Conservation (phyloP, 148 eudicot species). For the Rhododendron ovatum region DNA sequence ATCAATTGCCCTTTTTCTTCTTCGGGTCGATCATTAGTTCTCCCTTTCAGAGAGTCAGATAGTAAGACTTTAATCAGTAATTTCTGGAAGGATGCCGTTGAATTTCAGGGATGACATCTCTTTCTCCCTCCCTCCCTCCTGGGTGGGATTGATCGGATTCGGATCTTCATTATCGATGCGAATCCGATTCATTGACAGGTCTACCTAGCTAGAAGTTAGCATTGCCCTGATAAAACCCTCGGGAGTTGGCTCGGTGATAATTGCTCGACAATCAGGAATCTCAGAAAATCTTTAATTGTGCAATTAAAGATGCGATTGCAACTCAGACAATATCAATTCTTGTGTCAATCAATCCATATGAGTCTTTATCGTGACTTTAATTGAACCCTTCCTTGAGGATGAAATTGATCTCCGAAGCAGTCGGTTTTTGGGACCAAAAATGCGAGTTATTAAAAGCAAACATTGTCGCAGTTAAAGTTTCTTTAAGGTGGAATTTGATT, state of each 20-base stretch:
- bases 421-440: no score
- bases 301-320: no score
- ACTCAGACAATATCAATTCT: background rate
- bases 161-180: no score
- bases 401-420: background rate
- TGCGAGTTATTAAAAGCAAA: background rate
- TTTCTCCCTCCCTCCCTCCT: no score
- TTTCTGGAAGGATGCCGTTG: background rate
- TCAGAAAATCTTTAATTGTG: no score
- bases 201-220: background rate
- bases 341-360: background rate
- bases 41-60: no score
- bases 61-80: no score
- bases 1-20: no score
- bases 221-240: background rate
- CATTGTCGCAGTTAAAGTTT: background rate
- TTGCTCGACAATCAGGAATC: background rate
- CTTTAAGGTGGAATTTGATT: background rate
- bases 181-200: no score
- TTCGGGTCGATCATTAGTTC: no score
- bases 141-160: background rate
- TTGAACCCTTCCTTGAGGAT: background rate
- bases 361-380: no score
- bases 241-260: background rate
- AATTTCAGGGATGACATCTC: no score